phyloP scores from a whole-genome alignment of 1,139 yeast genomes.

The Taiozyma sp. region DNA sequence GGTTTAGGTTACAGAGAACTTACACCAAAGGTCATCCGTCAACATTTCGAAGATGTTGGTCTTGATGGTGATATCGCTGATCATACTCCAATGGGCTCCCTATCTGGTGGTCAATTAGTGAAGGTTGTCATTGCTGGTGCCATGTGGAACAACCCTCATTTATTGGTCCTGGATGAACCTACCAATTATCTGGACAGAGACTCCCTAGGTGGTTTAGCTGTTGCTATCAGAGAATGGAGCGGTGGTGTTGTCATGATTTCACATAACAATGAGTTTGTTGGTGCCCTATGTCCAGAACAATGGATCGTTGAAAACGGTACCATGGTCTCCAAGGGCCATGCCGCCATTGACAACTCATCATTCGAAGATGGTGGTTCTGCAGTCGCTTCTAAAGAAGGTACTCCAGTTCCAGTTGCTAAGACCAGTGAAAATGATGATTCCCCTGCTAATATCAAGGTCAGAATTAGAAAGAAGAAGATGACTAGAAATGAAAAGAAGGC shows the following conservation, averaged over 20 bases:
- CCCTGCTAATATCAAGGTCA: constrained; percentile 93
- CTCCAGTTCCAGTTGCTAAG: constrained; percentile 38
- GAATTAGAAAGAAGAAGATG: constrained; percentile 90
- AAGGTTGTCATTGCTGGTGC: constrained; percentile 99
- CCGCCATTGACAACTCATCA: constrained; percentile 68
- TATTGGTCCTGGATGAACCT: constrained; percentile 95
- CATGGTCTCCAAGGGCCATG: constrained; percentile 78
- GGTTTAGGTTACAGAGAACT: constrained; percentile 96
- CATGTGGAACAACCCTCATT: constrained; percentile 99
- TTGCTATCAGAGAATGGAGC: constrained; percentile 95
- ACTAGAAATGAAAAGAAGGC: constrained; percentile 93
- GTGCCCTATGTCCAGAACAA: constrained; percentile 97
- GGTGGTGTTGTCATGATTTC: constrained; percentile 99
- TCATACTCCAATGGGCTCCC: constrained; percentile 94
- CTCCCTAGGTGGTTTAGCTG: constrained; percentile 93
- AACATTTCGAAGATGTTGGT: constrained; percentile 97
- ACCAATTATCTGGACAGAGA: constrained; percentile 98
- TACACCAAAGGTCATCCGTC: constrained; percentile 85
- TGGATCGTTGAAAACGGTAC: constrained; percentile 96
- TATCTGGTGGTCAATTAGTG: constrained; percentile 97
- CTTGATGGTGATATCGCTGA: constrained; percentile 97
- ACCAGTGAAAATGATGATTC: constrained; percentile 74
- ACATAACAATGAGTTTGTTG: constrained; percentile 94
- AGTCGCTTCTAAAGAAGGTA: constrained; percentile 40
- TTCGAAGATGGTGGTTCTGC: constrained; percentile 77